Conservation (phyloP, 108 stramenopile species). For the Fragilaria crotonensis region DNA sequence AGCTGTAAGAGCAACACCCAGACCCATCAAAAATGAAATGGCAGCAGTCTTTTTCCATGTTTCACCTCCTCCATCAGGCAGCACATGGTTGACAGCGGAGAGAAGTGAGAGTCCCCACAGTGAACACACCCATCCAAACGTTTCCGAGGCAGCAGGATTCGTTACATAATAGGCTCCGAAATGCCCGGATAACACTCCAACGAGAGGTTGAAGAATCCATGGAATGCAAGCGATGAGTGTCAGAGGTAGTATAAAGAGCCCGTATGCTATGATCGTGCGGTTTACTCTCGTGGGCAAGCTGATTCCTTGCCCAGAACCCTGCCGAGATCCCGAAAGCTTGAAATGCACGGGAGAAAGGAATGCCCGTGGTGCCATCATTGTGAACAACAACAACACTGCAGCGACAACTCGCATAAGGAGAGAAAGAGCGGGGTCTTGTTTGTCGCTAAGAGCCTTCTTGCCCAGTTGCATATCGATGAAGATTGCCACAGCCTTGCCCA, state of each 20-base stretch:
- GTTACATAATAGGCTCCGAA: conserved; percentile 39
- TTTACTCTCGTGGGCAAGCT: conserved; percentile 21
- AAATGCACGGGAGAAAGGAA: conserved; percentile 44
- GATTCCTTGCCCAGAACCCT: conserved; percentile 14
- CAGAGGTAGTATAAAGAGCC: conserved; percentile 41
- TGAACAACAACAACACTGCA: conserved; percentile 34
- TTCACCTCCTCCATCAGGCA: conserved; percentile 75
- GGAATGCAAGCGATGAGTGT: conserved; percentile 41
- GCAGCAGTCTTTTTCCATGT: conserved; percentile 58
- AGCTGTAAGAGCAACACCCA: conserved; percentile 54
- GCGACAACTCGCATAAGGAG: conserved; percentile 34
- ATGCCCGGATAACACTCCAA: conserved; percentile 38
- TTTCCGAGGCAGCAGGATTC: conserved; percentile 51
- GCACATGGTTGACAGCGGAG: conserved; percentile 58
- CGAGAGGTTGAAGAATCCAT: conserved; percentile 48
- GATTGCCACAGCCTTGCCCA: conserved; percentile 55
- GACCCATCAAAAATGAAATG: conserved; percentile 47
- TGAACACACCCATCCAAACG: conserved; percentile 47
- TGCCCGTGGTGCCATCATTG: conserved; percentile 38
- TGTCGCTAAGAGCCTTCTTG: conserved; percentile 16
- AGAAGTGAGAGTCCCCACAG: conserved; percentile 70
- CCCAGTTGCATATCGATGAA: conserved; percentile 42
- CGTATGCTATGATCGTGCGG: conserved; percentile 34
- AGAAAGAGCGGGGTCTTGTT: conserved; percentile 14
- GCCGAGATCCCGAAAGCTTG: conserved; percentile 26